Evolutionary conservation across 768 basidiomycete genomes (phyloP).

Genomic region (Phaeotremella skinneri): DNA sequence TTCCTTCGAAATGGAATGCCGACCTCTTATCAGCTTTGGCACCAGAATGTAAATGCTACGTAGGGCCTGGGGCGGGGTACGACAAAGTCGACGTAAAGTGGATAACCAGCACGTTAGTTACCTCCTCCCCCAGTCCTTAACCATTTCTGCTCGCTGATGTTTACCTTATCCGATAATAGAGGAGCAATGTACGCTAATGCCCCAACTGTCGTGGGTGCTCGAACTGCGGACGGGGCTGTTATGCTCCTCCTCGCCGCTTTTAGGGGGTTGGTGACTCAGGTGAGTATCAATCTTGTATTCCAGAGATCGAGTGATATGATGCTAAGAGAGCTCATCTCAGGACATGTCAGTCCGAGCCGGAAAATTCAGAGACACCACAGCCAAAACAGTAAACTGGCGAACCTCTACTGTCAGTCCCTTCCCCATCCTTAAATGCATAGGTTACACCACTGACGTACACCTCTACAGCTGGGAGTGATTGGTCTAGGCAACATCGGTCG

Average conservation of each 20-base stretch:
- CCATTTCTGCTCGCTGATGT: neutral
- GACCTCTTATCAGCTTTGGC: conserved; percentile 20
- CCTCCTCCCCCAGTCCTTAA: neutral
- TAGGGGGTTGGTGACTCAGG: conserved; percentile 25
- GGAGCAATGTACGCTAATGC: conserved; percentile 36
- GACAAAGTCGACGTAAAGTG: conserved; percentile 51
- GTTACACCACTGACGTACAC: conserved; percentile 14
- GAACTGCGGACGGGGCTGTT: conserved; percentile 38
- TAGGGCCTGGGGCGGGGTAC: conserved; percentile 46
- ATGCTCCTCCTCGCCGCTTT: conserved; percentile 29
- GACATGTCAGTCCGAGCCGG: conserved; percentile 26
- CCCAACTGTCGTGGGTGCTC: conserved; percentile 30
- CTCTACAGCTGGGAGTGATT: conserved; percentile 47
- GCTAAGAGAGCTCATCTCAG: conserved; percentile 6
- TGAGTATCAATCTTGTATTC: conserved; percentile 8
- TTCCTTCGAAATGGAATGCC: conserved; percentile 20
- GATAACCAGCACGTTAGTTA: conserved; percentile 40
- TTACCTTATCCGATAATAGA: conserved; percentile 3
- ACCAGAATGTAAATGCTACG: conserved; percentile 24
- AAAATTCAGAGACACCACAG: conserved; percentile 6
- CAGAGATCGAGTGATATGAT: conserved; percentile 10
- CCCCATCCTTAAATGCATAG: conserved; percentile 21
- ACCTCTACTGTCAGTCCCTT: conserved; percentile 12
- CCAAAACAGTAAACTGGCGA: conserved; percentile 15
- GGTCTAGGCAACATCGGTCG: conserved; percentile 53